Base-by-base conservation (phyloP, 2,329 filamentous ascomycete genomes). In the Chrysoporthe puriensis region DNA sequence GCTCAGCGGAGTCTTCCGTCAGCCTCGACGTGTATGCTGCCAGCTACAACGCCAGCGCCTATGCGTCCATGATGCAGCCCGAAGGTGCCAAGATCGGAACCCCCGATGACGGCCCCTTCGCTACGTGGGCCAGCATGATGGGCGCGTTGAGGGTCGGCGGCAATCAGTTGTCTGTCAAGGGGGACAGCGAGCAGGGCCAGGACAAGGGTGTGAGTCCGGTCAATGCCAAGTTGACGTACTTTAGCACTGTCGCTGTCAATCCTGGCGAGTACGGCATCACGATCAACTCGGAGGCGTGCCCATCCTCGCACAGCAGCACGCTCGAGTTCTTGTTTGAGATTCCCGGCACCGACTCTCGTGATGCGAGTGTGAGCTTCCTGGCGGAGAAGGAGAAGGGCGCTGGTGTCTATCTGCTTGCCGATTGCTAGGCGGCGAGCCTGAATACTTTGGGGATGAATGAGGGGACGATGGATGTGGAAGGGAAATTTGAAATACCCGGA, bases 11-110 rank as follows among this genome's bases (percentile, higher is more conserved):
- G 9, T 48, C 65, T 7, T 18, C 61, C 14, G 32, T 70, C 66
- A 70, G 68, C 48, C 68, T 70, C 42, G 68, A 70, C 46, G 68
- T 70, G 9, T 70, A 70, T 48, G 61, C 62, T n/a, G 68, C 68
- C 61, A 67, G 57, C 36, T 70, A 68, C 54, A 68, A 68, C n/a
- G 46, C 66, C 7, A 63, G 54, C 9, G 66, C 59, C n/a, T 48
- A 54, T 16, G 34, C 42, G 14, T 44, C 50, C 34, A 40, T 60
- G 34, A 36, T 56, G n/a, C 42, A 46, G 21, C 62, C 57, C 21
- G 18, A 62, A 50, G 61, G 42, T 18, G 44, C 57, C 36, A 59
- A 58, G 56, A 56, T 62, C 13, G 64, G 64, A 50, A 48, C 54
- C 11, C 48, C 58, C 3, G 54, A 66, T 34, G 36, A 44, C 8